Base-by-base conservation (phyloP, 2,329 filamentous ascomycete genomes). In the Chlorencoelia australis region DNA sequence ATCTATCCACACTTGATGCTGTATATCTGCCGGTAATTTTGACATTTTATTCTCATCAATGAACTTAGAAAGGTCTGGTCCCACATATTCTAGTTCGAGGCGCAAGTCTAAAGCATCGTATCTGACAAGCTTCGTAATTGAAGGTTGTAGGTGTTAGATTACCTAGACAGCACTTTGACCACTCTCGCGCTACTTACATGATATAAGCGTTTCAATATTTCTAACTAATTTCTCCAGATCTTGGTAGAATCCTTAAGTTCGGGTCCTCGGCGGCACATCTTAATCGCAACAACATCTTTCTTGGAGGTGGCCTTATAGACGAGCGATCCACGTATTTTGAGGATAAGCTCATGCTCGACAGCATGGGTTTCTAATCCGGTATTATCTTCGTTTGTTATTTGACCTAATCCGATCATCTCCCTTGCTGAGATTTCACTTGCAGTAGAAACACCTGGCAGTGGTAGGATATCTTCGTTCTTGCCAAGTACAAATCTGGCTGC, bases 1-100 rank as follows among this genome's bases (percentile, higher is more conserved):
- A 37, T 44, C 35, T 13, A 44, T 32, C 41, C 25, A 39, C 35
- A 44, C 35, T 18, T 39, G 19, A 21, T 44, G 14, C 33, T n/a
- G 13, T 31, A 13, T 35, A 26, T 34, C 35, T 30, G 28, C 24
- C 11, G 35, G 33, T 19, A 44, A 28, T 24, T 30, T 13, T 9
- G 34, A 44, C 24, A 44, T 39, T 19, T 20, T 19, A 16, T 34
- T n/a, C 31, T 27, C 13, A 29, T 39, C 30, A 7, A 35, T 31
- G 33, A 41, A 44, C 14, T 35, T 34, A 8, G 30, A 38, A 37
- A 44, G 35, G 30, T 39, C 35, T 34, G 21, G 30, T 31, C 37
- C 32, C 14, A 29, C 18, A 32, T 40, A 44, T 39, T 44, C 34
- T 28, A 44, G 19, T 33, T 35, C 32, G 16, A 44, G 34, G 30